Conservation (phyloP, 2,329 filamentous ascomycete genomes). For the Aureobasidium zeae region DNA sequence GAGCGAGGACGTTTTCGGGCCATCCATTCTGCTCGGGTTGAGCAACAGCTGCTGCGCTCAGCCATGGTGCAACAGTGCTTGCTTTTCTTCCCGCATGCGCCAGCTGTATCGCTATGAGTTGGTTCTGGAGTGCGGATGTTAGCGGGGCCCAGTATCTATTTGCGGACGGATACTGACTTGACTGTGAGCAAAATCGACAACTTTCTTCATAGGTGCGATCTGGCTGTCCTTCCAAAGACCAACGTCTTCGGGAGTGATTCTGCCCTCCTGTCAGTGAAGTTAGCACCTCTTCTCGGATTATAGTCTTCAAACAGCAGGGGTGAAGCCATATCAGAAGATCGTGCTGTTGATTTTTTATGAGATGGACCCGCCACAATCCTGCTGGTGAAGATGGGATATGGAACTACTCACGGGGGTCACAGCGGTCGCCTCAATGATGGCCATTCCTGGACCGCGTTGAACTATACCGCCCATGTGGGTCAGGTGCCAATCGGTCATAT, state of each 20-base stretch:
- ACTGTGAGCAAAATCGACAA: conserved; percentile 70
- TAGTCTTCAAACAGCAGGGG: too few species aligned
- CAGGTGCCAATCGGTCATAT: conserved; percentile 71
- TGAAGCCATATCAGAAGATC: not conserved
- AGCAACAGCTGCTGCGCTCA: conserved; percentile 48
- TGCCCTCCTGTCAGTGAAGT: conserved; percentile 38
- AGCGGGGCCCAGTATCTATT: too few species aligned
- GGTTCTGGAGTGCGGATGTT: too few species aligned
- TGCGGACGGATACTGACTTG: conserved; percentile 40
- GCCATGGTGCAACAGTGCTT: conserved; percentile 54
- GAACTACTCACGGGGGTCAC: conserved; percentile 52
- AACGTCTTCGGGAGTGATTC: conserved; percentile 71
- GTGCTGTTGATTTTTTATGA: not conserved
- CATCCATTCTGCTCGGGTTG: conserved; percentile 42
- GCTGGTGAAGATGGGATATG: too few species aligned
- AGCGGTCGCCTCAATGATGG: conserved; percentile 69
- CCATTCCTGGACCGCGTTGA: conserved; percentile 62
- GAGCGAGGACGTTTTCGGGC: conserved; percentile 45
- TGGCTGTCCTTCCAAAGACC: conserved; percentile 83
- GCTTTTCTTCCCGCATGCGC: conserved; percentile 66
- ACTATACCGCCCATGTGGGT: conserved; percentile 74
- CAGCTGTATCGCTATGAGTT: conserved; percentile 71
- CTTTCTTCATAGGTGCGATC: conserved; percentile 58
- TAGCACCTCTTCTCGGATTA: not conserved
- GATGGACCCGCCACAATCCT: too few species aligned